Conservation (phyloP, 2,329 filamentous ascomycete genomes). For the Talaromyces amestolkiae region DNA sequence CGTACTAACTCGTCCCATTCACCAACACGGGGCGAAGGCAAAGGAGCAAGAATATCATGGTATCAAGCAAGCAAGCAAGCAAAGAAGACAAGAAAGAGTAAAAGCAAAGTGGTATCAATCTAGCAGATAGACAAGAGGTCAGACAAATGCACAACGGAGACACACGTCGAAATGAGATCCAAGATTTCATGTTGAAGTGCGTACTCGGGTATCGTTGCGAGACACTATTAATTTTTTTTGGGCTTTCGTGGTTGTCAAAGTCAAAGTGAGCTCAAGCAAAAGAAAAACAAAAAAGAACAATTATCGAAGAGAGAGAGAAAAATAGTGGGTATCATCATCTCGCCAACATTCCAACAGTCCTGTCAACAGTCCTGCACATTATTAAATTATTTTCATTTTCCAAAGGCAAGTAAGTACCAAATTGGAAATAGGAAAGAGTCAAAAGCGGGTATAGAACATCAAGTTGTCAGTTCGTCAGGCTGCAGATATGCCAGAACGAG, state of each 20-base stretch:
- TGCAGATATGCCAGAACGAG: constrained; percentile 28
- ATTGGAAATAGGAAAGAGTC: constrained; percentile 6
- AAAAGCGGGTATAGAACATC: constrained; percentile 16
- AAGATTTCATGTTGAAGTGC: not conserved
- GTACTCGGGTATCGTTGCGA: constrained; percentile 30
- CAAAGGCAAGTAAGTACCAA: not conserved
- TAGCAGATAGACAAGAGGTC: constrained; percentile 21
- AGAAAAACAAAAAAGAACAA: constrained; percentile 6
- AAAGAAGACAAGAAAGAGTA: not conserved
- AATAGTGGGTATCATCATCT: constrained; percentile 29
- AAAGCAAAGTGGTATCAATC: constrained; percentile 34
- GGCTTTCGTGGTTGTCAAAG: not conserved
- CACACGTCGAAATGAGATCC: constrained; percentile 25
- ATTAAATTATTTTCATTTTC: constrained; percentile 10
- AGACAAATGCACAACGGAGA: constrained; percentile 17
- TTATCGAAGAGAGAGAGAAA: constrained; percentile 21
- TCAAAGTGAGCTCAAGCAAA: not conserved
- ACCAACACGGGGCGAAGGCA: not conserved
- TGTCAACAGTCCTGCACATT: constrained; percentile 19
- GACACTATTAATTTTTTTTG: constrained; percentile 26
- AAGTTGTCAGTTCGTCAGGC: constrained; percentile 25
- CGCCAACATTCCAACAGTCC: constrained; percentile 20
- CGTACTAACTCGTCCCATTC: not conserved
- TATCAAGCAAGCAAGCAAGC: constrained; percentile 6
- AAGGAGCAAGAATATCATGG: not conserved